A percentile compares a stretch with the other conserved stretches of the same genome.
Evolutionary conservation across 768 basidiomycete species (phyloP).

Genomic region (Chalciporus sphaerocephalus): DNA sequence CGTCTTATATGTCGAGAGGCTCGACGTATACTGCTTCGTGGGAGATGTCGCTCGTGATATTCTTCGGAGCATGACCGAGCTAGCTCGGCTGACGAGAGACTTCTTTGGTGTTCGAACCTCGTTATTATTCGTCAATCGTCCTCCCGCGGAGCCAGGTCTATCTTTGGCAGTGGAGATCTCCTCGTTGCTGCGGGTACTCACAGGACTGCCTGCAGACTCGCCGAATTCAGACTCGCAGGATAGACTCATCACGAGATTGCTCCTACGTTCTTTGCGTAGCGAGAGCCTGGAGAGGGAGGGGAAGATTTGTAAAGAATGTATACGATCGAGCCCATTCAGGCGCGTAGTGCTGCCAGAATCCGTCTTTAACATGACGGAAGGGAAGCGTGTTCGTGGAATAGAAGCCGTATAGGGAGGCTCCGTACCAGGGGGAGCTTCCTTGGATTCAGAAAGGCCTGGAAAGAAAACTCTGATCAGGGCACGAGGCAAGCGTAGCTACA

Average conservation of each 20-base stretch:
- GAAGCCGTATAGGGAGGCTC: slow-evolving; percentile 22
- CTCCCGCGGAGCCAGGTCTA: slow-evolving; percentile 25
- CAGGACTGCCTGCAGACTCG: neutral
- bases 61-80: slow-evolving; percentile 24
- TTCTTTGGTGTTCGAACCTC: neutral
- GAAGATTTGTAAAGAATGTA: slow-evolving; percentile 20
- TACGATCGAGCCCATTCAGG: slow-evolving; percentile 20
- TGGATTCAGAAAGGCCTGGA: slow-evolving; percentile 17
- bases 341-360: slow-evolving; percentile 27
- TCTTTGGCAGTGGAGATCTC: neutral
- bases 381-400: slow-evolving; percentile 28
- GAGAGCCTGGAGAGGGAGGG: slow-evolving; percentile 8
- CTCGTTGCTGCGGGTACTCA: neutral
- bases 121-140: slow-evolving; percentile 15
- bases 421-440: slow-evolving; percentile 13
- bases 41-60: slow-evolving; percentile 19
- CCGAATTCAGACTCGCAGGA: neutral
- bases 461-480: neutral
- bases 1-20: slow-evolving; percentile 4
- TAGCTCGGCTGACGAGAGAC: slow-evolving; percentile 27
- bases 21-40: slow-evolving; percentile 5
- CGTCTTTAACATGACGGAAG: slow-evolving; percentile 48
- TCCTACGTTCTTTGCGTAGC: slow-evolving; percentile 11
- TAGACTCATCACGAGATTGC: slow-evolving; percentile 29
- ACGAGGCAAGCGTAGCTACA: neutral